Percentiles rank a stretch among this genome's conserved stretches.
Conservation (phyloP, 495 filamentous ascomycete genomes). For the Barbatosphaeria neglecta region DNA sequence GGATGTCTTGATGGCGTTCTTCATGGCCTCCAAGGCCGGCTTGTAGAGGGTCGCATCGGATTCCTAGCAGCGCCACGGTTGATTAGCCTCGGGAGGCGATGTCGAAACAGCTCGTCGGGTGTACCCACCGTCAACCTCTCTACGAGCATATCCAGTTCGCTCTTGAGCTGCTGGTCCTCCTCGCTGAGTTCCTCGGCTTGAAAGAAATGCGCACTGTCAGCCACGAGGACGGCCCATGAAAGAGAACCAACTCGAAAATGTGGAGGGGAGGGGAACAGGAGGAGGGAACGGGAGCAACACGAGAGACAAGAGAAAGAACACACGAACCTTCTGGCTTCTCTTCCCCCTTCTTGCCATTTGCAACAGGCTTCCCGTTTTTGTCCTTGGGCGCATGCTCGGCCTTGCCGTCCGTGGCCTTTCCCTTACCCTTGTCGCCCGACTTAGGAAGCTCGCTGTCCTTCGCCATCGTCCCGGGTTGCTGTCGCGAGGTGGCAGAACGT, state of each 20-base stretch:
- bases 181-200: conserved; percentile 81
- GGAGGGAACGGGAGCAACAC: neutral
- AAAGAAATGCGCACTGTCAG: conserved; percentile 11
- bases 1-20: conserved; percentile 94
- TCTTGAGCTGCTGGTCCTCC: conserved; percentile 96
- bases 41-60: conserved; percentile 79
- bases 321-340: conserved; percentile 36
- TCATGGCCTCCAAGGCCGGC: conserved; percentile 86
- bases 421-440: conserved; percentile 88
- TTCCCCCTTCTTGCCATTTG: conserved; percentile 66
- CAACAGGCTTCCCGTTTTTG: conserved; percentile 53
- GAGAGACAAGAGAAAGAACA: neutral
- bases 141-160: conserved; percentile 95
- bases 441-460: conserved; percentile 81
- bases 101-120: conserved; percentile 4
- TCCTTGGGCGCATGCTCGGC: conserved; percentile 53
- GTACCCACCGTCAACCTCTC: conserved; percentile 73
- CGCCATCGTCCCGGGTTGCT: conserved; percentile 52
- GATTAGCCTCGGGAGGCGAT: conserved; percentile 4
- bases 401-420: conserved; percentile 65
- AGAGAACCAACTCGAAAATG: too few relatives aligned
- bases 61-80: conserved; percentile 43
- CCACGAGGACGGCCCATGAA: neutral
- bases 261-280: too few relatives aligned
- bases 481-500: neutral